Conservation (phyloP, 1,284 basidiomycete genomes). For the Porogramme epimiltina region DNA sequence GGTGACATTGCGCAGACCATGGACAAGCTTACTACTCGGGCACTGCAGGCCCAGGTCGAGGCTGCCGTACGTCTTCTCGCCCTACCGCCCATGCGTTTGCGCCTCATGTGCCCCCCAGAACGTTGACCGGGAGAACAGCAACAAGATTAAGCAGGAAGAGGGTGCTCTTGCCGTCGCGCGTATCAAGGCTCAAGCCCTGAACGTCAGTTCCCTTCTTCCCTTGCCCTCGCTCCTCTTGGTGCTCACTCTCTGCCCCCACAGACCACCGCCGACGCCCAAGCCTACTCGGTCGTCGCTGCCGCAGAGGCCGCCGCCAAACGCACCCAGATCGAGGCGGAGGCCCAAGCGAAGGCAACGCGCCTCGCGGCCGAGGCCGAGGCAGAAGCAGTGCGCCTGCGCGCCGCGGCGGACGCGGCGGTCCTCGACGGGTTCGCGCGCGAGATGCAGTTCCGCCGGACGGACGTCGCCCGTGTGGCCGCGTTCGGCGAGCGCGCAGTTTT, state of each 20-base stretch:
- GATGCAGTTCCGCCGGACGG: constrained; percentile 69
- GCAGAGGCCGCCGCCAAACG: constrained; percentile 76
- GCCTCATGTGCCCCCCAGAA: constrained; percentile 44
- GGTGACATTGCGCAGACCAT: constrained; percentile 76
- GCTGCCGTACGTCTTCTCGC: constrained; percentile 59
- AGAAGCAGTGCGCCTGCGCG: constrained; percentile 64
- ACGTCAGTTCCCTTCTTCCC: constrained; percentile 38
- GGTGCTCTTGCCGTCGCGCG: constrained; percentile 73
- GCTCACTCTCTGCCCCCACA: constrained; percentile 22
- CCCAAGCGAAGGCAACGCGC: constrained; percentile 71
- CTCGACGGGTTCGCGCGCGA: constrained; percentile 70
- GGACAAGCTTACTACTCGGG: constrained; percentile 81
- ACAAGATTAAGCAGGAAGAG: constrained; percentile 82
- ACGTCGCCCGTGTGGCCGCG: constrained; percentile 62
- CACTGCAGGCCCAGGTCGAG: constrained; percentile 80
- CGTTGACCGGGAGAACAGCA: constrained; percentile 82
- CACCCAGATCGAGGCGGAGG: constrained; percentile 70
- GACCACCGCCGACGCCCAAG: constrained; percentile 74
- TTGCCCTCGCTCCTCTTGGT: not conserved
- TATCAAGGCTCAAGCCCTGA: constrained; percentile 70
- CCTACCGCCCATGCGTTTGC: not conserved
- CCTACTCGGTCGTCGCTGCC: constrained; percentile 69
- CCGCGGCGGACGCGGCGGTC: constrained; percentile 61
- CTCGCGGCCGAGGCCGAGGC: constrained; percentile 75
- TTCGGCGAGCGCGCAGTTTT: constrained; percentile 74